Evolutionary conservation across 1,284 basidiomycete species (phyloP), one percentile per base, ranked within the genome.

Genomic region (Mycena citricolor): DNA sequence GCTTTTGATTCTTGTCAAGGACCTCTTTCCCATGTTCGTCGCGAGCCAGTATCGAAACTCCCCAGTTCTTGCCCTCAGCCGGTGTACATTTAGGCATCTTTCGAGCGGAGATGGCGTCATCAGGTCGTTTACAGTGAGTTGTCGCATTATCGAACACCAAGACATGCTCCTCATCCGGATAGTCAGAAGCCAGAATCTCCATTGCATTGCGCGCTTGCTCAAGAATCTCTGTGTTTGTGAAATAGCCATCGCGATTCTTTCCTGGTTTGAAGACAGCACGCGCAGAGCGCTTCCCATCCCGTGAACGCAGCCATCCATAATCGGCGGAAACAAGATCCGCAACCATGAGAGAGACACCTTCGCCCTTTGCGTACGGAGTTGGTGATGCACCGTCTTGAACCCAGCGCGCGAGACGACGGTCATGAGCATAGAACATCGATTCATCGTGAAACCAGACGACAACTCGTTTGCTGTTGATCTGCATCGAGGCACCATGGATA

Each of bases 301-400:
- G 28, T 16, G 45, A 57, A 10, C 25, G 44, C 0, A 71, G 58
- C 56, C 59, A 73, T 1, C 69, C 66, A 52, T 61, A 70, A 24
- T 74, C 66, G 2, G 67, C 58, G 2, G 70, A 74, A 5, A 75
- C 51, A 43, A 71, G 73, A 33, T 75, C 62, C 0, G 66, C 59
- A 6, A 72, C 58, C 71, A 75, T 76, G 11, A 70, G 22, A 4
- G 67, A 69, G 3, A 45, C 47, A 0, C 69, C 69, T 46, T 70
- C 62, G 12, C 68, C 68, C 49, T 73, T 73, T 16, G 54, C 39
- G 21, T 61, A 55, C 13, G 67, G 65, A 31, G 41, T 54, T 0
- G 67, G 52, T 1, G 29, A 51, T 32, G 55, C 57, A 8, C 51
- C 44, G 17, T 61, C 54, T 34, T 66, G 61, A n/a, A 55, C 41